These are phyloP conservation scores for Hypoxylon lienhwacheense DNA, from an alignment of 495 filamentous ascomycete species.

Conservation along the genomic window DNA sequence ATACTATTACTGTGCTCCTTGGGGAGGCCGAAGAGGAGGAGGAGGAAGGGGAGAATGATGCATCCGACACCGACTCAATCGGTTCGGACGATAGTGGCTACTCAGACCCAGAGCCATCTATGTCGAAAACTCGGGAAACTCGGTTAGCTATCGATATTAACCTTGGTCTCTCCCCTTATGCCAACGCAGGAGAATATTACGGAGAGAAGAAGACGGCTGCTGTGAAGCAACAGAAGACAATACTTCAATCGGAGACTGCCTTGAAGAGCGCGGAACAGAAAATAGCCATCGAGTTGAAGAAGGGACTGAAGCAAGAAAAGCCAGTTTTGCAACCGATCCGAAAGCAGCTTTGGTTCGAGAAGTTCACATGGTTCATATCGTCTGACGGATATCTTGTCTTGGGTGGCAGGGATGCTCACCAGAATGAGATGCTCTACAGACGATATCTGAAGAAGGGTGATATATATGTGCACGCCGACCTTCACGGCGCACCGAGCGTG, in stretches of 20 bases:
- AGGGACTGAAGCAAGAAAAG: constrained; percentile 89
- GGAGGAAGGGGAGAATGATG: constrained; percentile 51
- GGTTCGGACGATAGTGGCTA: constrained; percentile 63
- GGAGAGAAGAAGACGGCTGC: constrained; percentile 81
- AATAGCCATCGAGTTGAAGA: constrained; percentile 80
- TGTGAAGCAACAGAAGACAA: constrained; percentile 82
- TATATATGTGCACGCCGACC: constrained; percentile 86
- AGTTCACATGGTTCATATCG: constrained; percentile 91
- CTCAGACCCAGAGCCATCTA: constrained; percentile 40
- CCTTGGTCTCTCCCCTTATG: constrained; percentile 76
- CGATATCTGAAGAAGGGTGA: constrained; percentile 85
- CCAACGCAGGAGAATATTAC: constrained; percentile 90
- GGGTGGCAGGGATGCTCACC: constrained; percentile 81
- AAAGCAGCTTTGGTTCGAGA: constrained; percentile 91
- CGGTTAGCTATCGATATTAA: constrained; percentile 78
- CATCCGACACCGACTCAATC: constrained; percentile 68
- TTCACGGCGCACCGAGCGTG: constrained; percentile 78
- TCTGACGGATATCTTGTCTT: constrained; percentile 94
- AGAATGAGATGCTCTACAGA: constrained; percentile 87
- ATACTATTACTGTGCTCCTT: constrained; percentile 79
- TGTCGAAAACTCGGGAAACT: constrained; percentile 47
- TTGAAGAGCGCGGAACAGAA: constrained; percentile 89
- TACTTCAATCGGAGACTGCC: constrained; percentile 78
- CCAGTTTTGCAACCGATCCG: constrained; percentile 79
- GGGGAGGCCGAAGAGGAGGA: constrained; percentile 66